Conservation (phyloP, 2,329 filamentous ascomycete species). For the Botryotinia globosa region DNA sequence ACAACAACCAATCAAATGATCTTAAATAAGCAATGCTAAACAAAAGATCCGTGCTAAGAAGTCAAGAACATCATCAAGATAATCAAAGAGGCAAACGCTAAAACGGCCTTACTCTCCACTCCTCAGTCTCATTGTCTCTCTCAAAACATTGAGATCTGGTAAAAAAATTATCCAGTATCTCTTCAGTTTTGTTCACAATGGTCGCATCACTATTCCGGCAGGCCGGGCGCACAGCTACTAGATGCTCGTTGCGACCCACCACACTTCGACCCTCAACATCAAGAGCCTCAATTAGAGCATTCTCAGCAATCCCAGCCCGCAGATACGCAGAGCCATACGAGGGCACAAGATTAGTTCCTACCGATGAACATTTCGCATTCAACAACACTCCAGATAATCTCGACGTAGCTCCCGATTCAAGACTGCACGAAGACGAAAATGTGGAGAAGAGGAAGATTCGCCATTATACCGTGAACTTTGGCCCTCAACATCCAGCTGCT, state of each 20-base stretch:
- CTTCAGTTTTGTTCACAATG: constrained; percentile 51
- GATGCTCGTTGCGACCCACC: constrained; percentile 53
- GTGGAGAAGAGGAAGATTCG: constrained; percentile 77
- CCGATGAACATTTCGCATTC: constrained; percentile 61
- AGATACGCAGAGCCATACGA: constrained; percentile 59
- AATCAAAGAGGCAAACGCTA: constrained; percentile 19
- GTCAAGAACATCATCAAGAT: constrained; percentile 30
- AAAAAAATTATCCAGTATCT: constrained; percentile 26
- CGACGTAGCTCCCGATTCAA: constrained; percentile 39
- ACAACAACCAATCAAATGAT: neutral
- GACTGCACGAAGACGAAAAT: constrained; percentile 43
- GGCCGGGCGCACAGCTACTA: constrained; percentile 67
- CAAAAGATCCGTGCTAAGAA: constrained; percentile 21
- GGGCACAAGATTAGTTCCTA: constrained; percentile 50
- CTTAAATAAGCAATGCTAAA: constrained; percentile 16
- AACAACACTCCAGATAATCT: constrained; percentile 46
- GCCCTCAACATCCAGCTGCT: constrained; percentile 95
- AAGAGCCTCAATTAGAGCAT: constrained; percentile 51
- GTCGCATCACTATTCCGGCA: constrained; percentile 70
- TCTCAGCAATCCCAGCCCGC: constrained; percentile 64
- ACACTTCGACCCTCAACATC: constrained; percentile 38
- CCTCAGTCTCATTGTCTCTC: constrained; percentile 24
- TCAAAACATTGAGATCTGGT: constrained; percentile 31
- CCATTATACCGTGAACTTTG: constrained; percentile 99
- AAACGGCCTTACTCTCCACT: constrained; percentile 23